Conservation (phyloP, 306 rosid species). For the Potentilla sterilis region DNA sequence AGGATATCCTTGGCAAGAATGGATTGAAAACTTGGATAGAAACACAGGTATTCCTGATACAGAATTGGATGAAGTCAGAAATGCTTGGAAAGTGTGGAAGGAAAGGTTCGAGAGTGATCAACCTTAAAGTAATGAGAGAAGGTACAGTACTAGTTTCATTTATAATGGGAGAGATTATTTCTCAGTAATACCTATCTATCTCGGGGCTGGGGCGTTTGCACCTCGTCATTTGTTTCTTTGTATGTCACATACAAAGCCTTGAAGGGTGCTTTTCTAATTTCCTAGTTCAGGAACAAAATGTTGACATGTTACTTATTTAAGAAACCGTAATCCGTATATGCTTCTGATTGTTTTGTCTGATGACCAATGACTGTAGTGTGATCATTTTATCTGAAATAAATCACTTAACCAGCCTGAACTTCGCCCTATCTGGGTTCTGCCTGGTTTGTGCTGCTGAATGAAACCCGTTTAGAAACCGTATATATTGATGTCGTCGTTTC, state of each 20-base stretch:
- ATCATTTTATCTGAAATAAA: background rate
- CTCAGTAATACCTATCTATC: background rate
- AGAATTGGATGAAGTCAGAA: constrained; percentile 67
- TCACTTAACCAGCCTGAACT: background rate
- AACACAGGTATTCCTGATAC: constrained; percentile 60
- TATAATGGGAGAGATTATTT: background rate
- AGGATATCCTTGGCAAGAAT: constrained; percentile 67
- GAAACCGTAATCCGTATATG: background rate
- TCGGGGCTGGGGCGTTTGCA: background rate
- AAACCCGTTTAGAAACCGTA: background rate
- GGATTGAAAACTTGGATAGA: constrained; percentile 78
- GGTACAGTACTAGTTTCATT: background rate
- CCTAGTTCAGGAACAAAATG: background rate
- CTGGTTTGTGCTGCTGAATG: background rate
- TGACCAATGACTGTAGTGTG: background rate
- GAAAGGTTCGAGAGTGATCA: constrained; percentile 34
- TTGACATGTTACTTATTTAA: background rate
- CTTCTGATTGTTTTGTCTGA: background rate
- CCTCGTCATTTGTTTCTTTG: background rate
- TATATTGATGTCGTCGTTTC: background rate
- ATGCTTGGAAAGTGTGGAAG: constrained; percentile 75
- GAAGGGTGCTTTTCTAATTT: background rate
- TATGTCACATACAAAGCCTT: background rate
- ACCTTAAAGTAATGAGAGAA: constrained; percentile 19
- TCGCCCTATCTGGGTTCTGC: background rate